phyloP scores from a whole-genome alignment of 495 filamentous ascomycete genomes.

The Bryoglossum gracile region DNA sequence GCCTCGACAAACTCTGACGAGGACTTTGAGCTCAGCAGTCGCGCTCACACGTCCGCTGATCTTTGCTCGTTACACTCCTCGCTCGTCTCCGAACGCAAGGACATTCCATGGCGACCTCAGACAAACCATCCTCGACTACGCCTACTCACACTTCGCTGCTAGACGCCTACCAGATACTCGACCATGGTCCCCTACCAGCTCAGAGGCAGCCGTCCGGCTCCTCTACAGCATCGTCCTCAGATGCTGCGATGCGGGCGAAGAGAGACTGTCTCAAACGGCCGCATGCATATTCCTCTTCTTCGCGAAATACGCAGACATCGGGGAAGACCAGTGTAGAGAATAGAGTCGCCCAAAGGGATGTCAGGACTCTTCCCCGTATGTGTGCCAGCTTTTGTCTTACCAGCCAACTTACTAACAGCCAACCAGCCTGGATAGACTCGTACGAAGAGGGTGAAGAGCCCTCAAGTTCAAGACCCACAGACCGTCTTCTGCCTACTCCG shows the following conservation, averaged over 20 bases:
- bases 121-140: constrained; percentile 1
- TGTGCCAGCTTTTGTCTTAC: background rate
- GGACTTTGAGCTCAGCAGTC: background rate
- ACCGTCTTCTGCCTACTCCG: constrained; percentile 36
- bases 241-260: constrained; percentile 12
- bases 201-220: constrained; percentile 14
- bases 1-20: background rate
- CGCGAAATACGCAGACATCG: constrained; percentile 13
- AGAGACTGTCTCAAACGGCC: constrained; percentile 3
- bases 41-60: background rate
- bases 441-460: constrained; percentile 30
- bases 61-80: background rate
- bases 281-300: constrained; percentile 15
- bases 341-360: constrained; percentile 24
- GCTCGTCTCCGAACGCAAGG: no score
- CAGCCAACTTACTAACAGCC: constrained; percentile 19
- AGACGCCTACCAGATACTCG: constrained; percentile 15
- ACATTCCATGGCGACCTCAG: constrained; percentile 13
- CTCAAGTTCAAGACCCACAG: constrained; percentile 21
- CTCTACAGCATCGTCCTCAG: constrained; percentile 6
- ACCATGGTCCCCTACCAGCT: constrained; percentile 7
- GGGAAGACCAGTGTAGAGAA: constrained; percentile 21
- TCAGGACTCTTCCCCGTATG: constrained; percentile 37
- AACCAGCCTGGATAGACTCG: constrained; percentile 48
- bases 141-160: background rate